Evolutionary conservation across 2,329 filamentous ascomycete genomes (phyloP).

Genomic region (Xylariaceae sp.): DNA sequence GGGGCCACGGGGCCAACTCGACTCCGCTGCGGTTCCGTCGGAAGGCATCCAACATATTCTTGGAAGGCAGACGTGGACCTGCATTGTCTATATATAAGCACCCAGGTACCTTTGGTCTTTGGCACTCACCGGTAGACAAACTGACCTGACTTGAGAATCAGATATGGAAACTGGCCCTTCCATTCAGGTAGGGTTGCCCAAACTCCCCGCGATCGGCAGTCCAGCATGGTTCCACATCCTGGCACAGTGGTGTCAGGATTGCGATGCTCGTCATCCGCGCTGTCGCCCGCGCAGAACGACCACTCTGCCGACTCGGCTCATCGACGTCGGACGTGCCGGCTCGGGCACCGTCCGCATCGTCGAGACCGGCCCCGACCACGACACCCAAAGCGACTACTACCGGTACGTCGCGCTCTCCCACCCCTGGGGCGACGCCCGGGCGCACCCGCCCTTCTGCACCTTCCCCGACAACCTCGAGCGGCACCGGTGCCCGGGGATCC

Average conservation of each 20-base stretch:
- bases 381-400: background rate
- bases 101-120: no score
- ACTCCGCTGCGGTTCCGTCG: no score
- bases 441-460: background rate
- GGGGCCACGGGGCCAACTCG: no score
- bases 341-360: background rate
- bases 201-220: background rate
- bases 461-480: background rate
- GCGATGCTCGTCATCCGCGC: background rate
- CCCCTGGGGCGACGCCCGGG: background rate
- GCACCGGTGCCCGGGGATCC: background rate
- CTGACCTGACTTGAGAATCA: no score
- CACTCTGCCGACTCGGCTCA: background rate
- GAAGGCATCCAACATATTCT: no score
- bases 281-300: background rate
- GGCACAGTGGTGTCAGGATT: background rate
- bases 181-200: background rate
- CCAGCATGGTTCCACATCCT: background rate
- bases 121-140: no score
- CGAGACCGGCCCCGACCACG: background rate
- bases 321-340: background rate
- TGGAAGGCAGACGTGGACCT: no score
- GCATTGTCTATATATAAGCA: no score
- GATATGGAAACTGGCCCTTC: no score
- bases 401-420: conserved; percentile 1